Conservation (phyloP, 352 stramenopile genomes). For the Phytophthora sp. region DNA sequence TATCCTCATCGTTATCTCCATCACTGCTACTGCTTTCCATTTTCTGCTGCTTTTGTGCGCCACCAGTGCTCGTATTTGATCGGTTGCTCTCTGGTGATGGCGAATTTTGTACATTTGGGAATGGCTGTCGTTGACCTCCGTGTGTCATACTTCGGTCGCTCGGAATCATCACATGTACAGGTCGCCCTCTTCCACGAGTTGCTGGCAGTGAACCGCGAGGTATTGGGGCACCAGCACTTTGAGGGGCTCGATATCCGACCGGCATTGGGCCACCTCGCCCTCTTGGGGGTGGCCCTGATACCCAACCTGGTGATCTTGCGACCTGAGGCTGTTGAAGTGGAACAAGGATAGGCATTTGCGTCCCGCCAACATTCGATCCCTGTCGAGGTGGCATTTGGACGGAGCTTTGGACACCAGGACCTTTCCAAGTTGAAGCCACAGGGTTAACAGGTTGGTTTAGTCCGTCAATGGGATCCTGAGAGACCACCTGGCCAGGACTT, state of each 20-base stretch:
- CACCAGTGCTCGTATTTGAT: background rate
- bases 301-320: slow-evolving; percentile 33
- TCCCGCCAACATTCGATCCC: background rate
- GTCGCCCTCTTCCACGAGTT: slow-evolving; percentile 18
- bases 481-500: slow-evolving; percentile 2
- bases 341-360: slow-evolving; percentile 9
- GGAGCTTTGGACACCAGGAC: background rate
- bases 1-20: slow-evolving; percentile 26
- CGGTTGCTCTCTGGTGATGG: background rate
- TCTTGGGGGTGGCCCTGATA: slow-evolving; percentile 18
- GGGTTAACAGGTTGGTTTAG: slow-evolving; percentile 2
- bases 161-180: slow-evolving; percentile 24
- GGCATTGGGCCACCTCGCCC: slow-evolving; percentile 25
- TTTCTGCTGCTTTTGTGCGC: background rate
- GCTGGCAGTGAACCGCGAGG: slow-evolving; percentile 19
- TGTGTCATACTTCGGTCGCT: slow-evolving; percentile 8
- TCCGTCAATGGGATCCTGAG: slow-evolving; percentile 8
- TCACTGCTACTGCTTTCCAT: slow-evolving; percentile 15
- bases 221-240: slow-evolving; percentile 2
- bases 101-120: slow-evolving; percentile 5
- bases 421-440: slow-evolving; percentile 8
- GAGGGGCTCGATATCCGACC: slow-evolving; percentile 16
- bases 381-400: slow-evolving; percentile 8
- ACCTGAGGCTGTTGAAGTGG: slow-evolving; percentile 33
- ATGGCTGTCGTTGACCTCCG: slow-evolving; percentile 11